Percentiles rank a stretch among this genome's conserved stretches.
phyloP scores from a whole-genome alignment of 2,329 filamentous ascomycete genomes.

The Coniella lustricola region DNA sequence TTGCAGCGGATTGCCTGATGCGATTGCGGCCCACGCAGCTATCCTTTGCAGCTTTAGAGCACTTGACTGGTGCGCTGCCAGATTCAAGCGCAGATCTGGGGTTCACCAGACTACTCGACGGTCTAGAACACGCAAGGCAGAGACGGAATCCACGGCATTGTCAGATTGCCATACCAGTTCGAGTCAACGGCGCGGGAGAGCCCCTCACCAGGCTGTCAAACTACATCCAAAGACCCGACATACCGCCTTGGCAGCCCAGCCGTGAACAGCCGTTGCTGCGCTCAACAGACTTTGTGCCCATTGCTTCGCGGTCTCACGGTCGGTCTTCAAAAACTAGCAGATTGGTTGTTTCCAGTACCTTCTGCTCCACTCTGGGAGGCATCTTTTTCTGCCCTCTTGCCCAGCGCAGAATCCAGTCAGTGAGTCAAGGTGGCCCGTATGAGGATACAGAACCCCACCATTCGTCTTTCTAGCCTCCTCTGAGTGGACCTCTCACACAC shows the following conservation, averaged over 20 bases:
- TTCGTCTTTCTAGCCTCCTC: background rate
- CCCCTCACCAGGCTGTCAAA: background rate
- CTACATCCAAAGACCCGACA: too few relatives aligned
- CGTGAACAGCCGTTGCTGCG: background rate
- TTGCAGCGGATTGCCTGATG: too few relatives aligned
- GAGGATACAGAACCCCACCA: background rate
- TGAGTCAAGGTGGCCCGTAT: background rate
- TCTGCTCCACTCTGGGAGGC: background rate
- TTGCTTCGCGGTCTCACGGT: background rate
- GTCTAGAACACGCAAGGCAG: background rate
- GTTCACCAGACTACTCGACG: background rate
- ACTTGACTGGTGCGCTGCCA: background rate
- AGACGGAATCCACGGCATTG: background rate
- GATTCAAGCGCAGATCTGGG: background rate
- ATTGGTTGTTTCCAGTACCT: background rate
- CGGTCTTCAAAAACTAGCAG: background rate
- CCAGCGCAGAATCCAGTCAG: background rate
- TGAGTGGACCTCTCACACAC: background rate
- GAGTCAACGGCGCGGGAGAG: background rate
- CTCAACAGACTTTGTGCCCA: too few relatives aligned
- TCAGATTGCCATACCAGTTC: background rate
- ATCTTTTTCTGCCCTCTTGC: background rate
- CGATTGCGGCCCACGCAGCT: too few relatives aligned
- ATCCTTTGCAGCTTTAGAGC: background rate
- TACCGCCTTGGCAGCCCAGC: too few relatives aligned